phyloP scores from a whole-genome alignment of 2,329 filamentous ascomycete species.

The Colletotrichum gigasporum region DNA sequence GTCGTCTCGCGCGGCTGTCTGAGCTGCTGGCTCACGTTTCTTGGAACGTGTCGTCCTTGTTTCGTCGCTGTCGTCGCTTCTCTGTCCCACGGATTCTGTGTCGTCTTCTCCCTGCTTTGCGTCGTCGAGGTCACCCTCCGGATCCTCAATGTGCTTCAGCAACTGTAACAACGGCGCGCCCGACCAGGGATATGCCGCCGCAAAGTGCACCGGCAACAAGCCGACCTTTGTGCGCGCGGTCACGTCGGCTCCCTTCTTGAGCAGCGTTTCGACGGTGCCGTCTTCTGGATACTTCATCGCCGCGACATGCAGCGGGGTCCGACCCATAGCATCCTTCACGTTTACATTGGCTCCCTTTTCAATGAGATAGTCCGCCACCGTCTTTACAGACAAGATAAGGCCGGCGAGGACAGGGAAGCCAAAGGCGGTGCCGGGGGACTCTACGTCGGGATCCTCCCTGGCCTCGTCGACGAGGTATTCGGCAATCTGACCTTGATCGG shows the following conservation, averaged over 20 bases:
- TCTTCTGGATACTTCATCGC: background rate
- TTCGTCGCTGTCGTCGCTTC: background rate
- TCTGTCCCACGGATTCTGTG: background rate
- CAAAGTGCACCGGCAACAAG: constrained; percentile 1
- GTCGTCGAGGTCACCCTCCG: background rate
- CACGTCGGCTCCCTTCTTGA: background rate
- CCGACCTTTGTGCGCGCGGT: background rate
- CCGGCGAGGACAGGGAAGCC: background rate
- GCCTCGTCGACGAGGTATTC: constrained; percentile 32
- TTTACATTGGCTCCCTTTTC: background rate
- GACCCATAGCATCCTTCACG: background rate
- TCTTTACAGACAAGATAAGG: background rate
- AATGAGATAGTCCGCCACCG: background rate
- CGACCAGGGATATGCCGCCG: background rate
- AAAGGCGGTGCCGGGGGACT: background rate
- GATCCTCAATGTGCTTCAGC: background rate
- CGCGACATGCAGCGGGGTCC: constrained; percentile 6
- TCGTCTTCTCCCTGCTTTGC: background rate
- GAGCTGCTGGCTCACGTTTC: too few relatives aligned
- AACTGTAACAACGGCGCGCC: background rate
- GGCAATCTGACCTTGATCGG: background rate
- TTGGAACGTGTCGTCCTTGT: background rate
- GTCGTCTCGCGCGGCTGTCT: background rate
- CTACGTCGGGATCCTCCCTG: background rate
- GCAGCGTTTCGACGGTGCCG: background rate